phyloP scores from a whole-genome alignment of 495 filamentous ascomycete genomes.

The Thermothielavioides terrestris region DNA sequence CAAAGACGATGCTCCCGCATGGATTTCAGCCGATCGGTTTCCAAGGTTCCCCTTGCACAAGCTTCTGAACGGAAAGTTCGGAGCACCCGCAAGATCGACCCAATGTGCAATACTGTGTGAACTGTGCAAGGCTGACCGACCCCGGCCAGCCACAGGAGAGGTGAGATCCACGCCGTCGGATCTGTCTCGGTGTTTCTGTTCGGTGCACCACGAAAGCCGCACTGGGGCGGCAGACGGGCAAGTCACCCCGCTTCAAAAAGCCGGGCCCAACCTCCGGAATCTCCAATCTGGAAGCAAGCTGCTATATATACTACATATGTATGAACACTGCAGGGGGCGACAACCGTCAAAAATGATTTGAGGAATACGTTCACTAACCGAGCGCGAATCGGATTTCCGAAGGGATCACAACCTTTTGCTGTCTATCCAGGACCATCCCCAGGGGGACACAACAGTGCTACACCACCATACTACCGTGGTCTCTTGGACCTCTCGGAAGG shows the following conservation, averaged over 20 bases:
- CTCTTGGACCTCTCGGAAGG: no score
- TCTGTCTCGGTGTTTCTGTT: not conserved
- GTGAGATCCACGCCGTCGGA: not conserved
- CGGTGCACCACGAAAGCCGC: not conserved
- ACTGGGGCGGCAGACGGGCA: not conserved
- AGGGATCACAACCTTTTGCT: no score
- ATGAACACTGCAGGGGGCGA: no score
- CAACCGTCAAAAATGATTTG: no score
- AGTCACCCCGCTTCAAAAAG: not conserved
- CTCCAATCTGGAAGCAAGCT: not conserved
- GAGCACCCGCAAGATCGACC: not conserved
- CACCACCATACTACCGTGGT: no score
- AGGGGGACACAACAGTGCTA: no score
- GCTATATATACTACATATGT: no score
- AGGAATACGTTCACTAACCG: not conserved
- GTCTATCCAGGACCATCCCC: not conserved
- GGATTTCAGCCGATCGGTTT: no score
- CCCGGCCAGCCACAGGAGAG: not conserved
- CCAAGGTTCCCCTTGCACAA: no score
- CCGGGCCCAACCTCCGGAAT: not conserved
- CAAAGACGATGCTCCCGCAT: no score
- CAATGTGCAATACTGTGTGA: not conserved
- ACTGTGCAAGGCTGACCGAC: not conserved
- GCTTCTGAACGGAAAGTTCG: not conserved
- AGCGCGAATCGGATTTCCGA: slow-evolving; percentile 2